A percentile compares a stretch with the other conserved stretches of the same genome.
phyloP scores from a whole-genome alignment of 2,329 filamentous ascomycete species.

The Chaetomium sp. region DNA sequence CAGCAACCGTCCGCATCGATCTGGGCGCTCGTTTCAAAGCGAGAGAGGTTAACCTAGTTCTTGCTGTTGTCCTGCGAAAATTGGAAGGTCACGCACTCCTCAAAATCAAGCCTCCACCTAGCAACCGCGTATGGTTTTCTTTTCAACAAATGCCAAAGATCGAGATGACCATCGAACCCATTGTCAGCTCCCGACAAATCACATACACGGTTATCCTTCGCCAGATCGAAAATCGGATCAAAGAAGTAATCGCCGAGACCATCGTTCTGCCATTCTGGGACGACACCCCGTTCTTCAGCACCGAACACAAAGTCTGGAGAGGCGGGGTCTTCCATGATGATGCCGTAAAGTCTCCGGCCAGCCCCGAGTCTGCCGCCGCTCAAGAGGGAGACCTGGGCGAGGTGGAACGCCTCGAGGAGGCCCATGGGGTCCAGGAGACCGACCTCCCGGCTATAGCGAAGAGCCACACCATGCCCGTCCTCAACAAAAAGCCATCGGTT shows the following conservation, averaged over 20 bases:
- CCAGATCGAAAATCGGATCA: constrained; percentile 92
- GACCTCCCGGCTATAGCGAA: constrained; percentile 57
- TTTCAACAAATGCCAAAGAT: constrained; percentile 94
- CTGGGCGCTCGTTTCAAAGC: constrained; percentile 86
- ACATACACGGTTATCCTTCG: constrained; percentile 90
- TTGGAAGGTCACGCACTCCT: constrained; percentile 83
- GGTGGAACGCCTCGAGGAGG: constrained; percentile 49
- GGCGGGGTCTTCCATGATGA: constrained; percentile 78
- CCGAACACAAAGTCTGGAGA: constrained; percentile 73
- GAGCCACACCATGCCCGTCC: constrained; percentile 53
- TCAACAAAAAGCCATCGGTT: constrained; percentile 43
- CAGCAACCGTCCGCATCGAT: constrained; percentile 90
- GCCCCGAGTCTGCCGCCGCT: constrained; percentile 45
- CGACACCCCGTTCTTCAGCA: constrained; percentile 87
- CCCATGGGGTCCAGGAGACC: constrained; percentile 41
- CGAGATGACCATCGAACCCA: constrained; percentile 91
- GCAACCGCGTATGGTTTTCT: constrained; percentile 93
- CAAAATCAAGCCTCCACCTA: constrained; percentile 91
- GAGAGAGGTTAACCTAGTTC: constrained; percentile 82
- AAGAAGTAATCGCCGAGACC: constrained; percentile 90
- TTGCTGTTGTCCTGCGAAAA: constrained; percentile 82
- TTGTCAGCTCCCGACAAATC: constrained; percentile 92
- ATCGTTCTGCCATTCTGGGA: constrained; percentile 95
- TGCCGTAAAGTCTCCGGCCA: constrained; percentile 44
- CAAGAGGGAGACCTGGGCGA: constrained; percentile 53